A percentile compares a stretch with the other conserved stretches of the same genome.
Conservation (phyloP, 2,329 filamentous ascomycete species). For the Sporothrix pallida region DNA sequence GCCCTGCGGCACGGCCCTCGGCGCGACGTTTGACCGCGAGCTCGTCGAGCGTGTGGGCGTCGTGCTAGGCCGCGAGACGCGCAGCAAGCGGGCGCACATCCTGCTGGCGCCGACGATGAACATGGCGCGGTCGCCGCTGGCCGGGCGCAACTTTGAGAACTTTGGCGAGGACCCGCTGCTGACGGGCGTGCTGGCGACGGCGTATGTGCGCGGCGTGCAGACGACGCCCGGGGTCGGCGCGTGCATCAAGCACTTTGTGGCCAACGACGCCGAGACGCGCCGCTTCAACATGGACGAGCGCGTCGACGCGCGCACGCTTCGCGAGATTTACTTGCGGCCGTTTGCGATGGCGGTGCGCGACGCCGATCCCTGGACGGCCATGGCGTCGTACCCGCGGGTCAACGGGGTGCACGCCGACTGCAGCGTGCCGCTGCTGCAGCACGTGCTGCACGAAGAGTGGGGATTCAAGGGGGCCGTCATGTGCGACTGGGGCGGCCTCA, state of each 20-base stretch:
- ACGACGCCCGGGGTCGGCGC: slow-evolving; percentile 20
- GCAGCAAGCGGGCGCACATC: slow-evolving; percentile 63
- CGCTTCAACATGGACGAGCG: slow-evolving; percentile 69
- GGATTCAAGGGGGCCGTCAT: slow-evolving; percentile 64
- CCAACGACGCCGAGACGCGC: slow-evolving; percentile 75
- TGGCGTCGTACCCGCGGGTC: slow-evolving; percentile 71
- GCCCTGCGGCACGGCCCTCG: slow-evolving; percentile 77
- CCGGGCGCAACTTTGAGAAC: slow-evolving; percentile 68
- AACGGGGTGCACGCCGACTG: slow-evolving; percentile 67
- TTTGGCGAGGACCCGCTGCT: slow-evolving; percentile 60
- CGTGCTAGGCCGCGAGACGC: slow-evolving; percentile 61
- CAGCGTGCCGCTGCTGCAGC: slow-evolving; percentile 59
- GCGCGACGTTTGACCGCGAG: slow-evolving; percentile 51
- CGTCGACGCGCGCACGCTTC: slow-evolving; percentile 67
- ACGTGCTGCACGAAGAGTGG: slow-evolving; percentile 66
- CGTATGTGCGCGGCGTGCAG: slow-evolving; percentile 33
- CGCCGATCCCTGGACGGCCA: slow-evolving; percentile 71
- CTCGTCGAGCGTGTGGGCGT: slow-evolving; percentile 31
- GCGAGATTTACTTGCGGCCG: slow-evolving; percentile 73
- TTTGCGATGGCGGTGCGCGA: slow-evolving; percentile 69
- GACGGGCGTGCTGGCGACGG: slow-evolving; percentile 38
- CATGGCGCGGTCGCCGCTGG: slow-evolving; percentile 65
- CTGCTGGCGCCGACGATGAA: slow-evolving; percentile 62
- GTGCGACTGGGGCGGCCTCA: slow-evolving; percentile 52
- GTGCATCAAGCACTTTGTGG: slow-evolving; percentile 59